phyloP scores from a whole-genome alignment of 441 rosid species.

The Adansonia gregorii region DNA sequence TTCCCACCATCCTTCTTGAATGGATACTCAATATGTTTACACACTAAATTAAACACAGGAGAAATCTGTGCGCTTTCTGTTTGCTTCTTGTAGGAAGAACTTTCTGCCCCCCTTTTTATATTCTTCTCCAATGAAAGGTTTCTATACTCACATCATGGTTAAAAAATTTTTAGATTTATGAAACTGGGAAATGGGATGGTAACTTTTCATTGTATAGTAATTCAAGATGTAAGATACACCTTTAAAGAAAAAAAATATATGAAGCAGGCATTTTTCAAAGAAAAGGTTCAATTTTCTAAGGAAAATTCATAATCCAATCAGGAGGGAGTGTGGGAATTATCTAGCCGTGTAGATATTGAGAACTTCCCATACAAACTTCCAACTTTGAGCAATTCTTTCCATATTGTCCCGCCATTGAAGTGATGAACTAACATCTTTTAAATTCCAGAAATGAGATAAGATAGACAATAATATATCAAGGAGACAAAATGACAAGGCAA shows the following conservation, averaged over 20 bases:
- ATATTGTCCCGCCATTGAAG: neutral
- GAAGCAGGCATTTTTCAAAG: too few relatives aligned
- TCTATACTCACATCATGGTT: too few relatives aligned
- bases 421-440: neutral
- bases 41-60: neutral
- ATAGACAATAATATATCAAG: constrained; percentile 5
- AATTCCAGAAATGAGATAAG: constrained; percentile 17
- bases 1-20: neutral
- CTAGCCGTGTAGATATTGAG: neutral
- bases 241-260: neutral
- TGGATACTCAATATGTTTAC: neutral
- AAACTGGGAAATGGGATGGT: neutral
- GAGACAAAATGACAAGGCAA: neutral
- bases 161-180: too few relatives aligned
- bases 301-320: neutral
- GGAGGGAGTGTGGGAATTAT: neutral
- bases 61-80: neutral
- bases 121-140: too few relatives aligned
- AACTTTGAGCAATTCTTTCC: neutral
- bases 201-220: neutral
- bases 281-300: too few relatives aligned
- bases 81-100: too few relatives aligned
- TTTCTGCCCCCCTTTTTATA: too few relatives aligned
- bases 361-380: neutral
- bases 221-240: neutral